Evolutionary conservation across 768 basidiomycete species (phyloP).

Genomic region (Phaeolepiota aurea): DNA sequence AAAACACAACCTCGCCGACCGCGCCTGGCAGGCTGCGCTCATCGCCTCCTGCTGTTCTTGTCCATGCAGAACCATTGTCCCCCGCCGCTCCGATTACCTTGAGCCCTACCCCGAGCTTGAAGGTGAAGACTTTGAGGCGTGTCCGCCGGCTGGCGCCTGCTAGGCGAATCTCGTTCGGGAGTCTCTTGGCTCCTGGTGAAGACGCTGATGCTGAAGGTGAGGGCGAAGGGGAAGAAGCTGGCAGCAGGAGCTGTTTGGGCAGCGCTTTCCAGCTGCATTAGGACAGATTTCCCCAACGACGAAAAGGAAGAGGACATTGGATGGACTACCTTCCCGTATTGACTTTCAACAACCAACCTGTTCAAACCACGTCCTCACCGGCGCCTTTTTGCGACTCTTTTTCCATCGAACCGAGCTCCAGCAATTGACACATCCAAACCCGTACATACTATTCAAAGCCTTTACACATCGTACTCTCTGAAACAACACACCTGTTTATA

Average conservation of each 20-base stretch:
- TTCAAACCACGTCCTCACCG: background rate
- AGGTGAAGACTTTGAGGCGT: constrained; percentile 39
- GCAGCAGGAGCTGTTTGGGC: constrained; percentile 33
- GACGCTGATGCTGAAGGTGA: constrained; percentile 28
- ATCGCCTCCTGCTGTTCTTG: constrained; percentile 6
- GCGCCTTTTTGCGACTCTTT: background rate
- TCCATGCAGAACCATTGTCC: constrained; percentile 4
- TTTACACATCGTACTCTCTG: background rate
- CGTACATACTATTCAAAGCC: background rate
- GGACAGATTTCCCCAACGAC: too few relatives aligned
- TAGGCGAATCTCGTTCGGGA: constrained; percentile 63
- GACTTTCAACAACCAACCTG: constrained; percentile 1
- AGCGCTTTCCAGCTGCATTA: constrained; percentile 51
- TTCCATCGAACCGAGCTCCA: too few relatives aligned
- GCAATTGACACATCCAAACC: background rate
- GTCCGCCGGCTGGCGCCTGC: constrained; percentile 39
- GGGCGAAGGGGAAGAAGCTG: constrained; percentile 16
- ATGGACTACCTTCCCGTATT: background rate
- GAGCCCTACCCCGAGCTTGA: constrained; percentile 10
- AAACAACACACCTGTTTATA: too few relatives aligned
- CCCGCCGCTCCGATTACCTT: background rate
- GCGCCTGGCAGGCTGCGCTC: constrained; percentile 4
- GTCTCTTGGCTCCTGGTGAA: constrained; percentile 27
- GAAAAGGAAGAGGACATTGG: background rate
- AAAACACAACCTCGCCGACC: constrained; percentile 5